Conservation (phyloP, 2,329 filamentous ascomycete genomes). For the Botrytis cinerea region DNA sequence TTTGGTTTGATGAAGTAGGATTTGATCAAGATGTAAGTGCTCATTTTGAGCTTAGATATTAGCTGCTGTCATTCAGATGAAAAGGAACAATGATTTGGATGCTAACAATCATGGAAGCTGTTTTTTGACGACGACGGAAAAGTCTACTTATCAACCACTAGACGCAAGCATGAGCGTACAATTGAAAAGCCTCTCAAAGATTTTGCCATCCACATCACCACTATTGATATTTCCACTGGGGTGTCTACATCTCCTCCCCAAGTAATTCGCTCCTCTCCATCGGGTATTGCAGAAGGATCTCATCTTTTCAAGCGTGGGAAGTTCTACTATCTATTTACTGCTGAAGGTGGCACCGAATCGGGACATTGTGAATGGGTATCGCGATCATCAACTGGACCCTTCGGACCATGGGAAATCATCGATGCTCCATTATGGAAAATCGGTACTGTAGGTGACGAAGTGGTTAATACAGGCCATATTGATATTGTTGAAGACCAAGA, state of each 20-base stretch:
- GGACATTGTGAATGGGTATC: constrained; percentile 43
- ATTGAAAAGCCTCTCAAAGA: background rate
- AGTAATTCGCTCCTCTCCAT: constrained; percentile 43
- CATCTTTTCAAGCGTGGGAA: constrained; percentile 54
- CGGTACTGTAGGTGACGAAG: constrained; percentile 10
- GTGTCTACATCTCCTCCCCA: constrained; percentile 38
- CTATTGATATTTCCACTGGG: constrained; percentile 48
- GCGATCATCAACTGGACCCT: constrained; percentile 1
- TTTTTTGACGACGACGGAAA: constrained; percentile 60
- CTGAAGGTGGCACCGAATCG: constrained; percentile 55
- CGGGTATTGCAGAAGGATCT: constrained; percentile 58
- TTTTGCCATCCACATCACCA: constrained; percentile 43
- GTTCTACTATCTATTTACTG: constrained; percentile 56
- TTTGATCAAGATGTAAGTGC: constrained; percentile 23
- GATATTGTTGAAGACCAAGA: constrained; percentile 55
- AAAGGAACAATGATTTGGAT: background rate
- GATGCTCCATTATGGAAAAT: constrained; percentile 11
- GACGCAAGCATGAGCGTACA: constrained; percentile 16
- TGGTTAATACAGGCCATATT: constrained; percentile 53
- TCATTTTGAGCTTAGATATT: background rate
- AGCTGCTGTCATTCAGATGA: background rate
- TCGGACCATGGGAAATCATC: constrained; percentile 14
- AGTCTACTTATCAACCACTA: constrained; percentile 43
- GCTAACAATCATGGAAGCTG: background rate
- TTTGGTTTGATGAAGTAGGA: constrained; percentile 24